phyloP scores from a whole-genome alignment of 192 early-diverging fungal species.

The Coemansia sp. region DNA sequence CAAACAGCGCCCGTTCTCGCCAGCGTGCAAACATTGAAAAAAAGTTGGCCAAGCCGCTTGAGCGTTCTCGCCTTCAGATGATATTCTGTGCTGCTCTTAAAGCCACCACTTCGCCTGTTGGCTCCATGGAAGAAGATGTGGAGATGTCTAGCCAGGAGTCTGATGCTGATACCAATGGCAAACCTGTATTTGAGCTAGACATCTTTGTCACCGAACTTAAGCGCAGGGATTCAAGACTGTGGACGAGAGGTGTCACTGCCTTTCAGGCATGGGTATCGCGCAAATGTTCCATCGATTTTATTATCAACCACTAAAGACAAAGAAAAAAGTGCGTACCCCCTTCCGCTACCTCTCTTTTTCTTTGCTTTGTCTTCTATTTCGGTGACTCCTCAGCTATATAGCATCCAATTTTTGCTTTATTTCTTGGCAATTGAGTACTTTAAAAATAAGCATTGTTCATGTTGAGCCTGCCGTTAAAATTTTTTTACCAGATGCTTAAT shows the following conservation, averaged over 20 bases:
- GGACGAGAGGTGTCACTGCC: slow-evolving; percentile 28
- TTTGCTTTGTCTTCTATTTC: not conserved
- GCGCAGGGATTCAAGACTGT: slow-evolving; percentile 33
- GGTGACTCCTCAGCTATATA: not conserved
- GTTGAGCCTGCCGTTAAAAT: not conserved
- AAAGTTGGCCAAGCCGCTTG: slow-evolving; percentile 45
- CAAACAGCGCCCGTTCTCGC: slow-evolving; percentile 6
- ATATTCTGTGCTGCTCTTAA: slow-evolving; percentile 28
- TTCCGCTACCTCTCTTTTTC: not conserved
- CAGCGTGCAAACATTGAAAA: slow-evolving; percentile 36
- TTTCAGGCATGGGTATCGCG: slow-evolving; percentile 43
- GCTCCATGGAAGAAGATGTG: not conserved
- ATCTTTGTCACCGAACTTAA: slow-evolving; percentile 53
- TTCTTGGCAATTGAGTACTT: not conserved
- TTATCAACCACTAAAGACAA: slow-evolving; percentile 33
- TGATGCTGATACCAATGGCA: slow-evolving; percentile 8
- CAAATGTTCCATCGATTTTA: slow-evolving; percentile 47
- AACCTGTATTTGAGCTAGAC: slow-evolving; percentile 46
- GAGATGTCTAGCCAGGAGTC: slow-evolving; percentile 10
- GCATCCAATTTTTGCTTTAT: not conserved
- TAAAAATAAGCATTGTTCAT: not conserved
- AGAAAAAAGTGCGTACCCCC: not conserved
- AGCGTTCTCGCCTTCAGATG: slow-evolving; percentile 33
- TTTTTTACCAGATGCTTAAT: not conserved
- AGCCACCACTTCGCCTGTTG: not conserved